Evolutionary conservation across 2,329 filamentous ascomycete genomes (phyloP), one percentile per base, ranked within the genome.

Genomic region (Emericellopsis atlantica): DNA sequence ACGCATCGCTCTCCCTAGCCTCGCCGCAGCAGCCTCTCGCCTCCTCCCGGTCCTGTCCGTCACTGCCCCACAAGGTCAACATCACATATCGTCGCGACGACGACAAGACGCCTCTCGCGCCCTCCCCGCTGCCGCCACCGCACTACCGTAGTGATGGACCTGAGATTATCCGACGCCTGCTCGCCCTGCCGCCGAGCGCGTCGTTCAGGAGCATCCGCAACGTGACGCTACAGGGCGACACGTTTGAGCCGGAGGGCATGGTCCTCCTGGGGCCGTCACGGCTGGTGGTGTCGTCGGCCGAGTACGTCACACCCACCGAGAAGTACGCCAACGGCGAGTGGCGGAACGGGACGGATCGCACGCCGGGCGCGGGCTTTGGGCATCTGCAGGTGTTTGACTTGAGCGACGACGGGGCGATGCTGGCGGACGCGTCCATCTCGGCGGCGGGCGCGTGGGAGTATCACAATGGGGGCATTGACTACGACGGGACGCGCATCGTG

Each of bases 221-320:
- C 15, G 52, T 69, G 23, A 53, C 46, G 6, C 59, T 70, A 31
- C 54, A 69, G 40, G 66, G 64, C 23, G 60, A 69, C 42, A 62
- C 61, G 1, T 67, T 62, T 45, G 68, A 71, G 43, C 67, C 68
- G 2, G 69, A 72, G 44, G 67, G 69, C 4, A 62, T 71, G 37
- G 58, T 67, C 11, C 59, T 64, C 4, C 46, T 70, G 1, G 57
- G 60, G 6, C 45, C 56, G 16, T 56, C 68, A 34, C 62, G 65
- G 14, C 69, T 63, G 41, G 56, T 70, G 44, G 56, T 72, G 32
- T 63, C 60, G 18, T 58, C 61, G 9, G 66, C 62, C 15, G 60
- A 69, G 47, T 70, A 64, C 47, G 67, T 57, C 4, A 48, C 52
- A 18, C 51, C 51, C 0, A 38, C 40, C 6, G 15, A n/a, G 5